Evolutionary conservation across 495 filamentous ascomycete genomes (phyloP).

Genomic region (Niebla homalea): DNA sequence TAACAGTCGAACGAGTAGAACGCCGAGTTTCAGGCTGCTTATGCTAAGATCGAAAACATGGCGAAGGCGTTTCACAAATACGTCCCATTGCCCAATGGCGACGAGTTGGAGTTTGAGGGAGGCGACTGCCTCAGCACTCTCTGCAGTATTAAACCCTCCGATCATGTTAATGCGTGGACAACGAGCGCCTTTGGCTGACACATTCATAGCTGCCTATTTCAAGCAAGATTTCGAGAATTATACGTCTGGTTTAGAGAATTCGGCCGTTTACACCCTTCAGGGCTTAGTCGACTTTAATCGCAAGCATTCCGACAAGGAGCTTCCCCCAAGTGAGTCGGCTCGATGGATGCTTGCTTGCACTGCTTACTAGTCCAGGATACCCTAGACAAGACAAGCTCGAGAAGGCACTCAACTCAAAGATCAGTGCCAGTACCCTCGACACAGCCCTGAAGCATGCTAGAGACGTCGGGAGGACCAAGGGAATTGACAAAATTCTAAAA

Average conservation of each 20-base stretch:
- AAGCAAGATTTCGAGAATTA: constrained; percentile 6
- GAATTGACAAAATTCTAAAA: constrained; percentile 2
- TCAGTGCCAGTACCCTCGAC: not conserved
- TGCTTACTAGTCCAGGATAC: constrained; percentile 2
- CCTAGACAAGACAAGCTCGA: constrained; percentile 3
- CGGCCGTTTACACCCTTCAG: constrained; percentile 7
- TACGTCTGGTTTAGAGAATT: constrained; percentile 5
- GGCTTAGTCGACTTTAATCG: constrained; percentile 12
- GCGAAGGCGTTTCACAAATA: constrained; percentile 4
- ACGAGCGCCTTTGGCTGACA: too few relatives aligned
- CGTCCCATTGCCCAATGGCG: constrained; percentile 1
- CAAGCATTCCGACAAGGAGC: constrained; percentile 12
- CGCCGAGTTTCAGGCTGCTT: not conserved
- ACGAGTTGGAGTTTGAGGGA: too few relatives aligned
- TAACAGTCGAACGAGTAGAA: not conserved
- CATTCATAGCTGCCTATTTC: constrained; percentile 5
- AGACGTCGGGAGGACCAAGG: not conserved
- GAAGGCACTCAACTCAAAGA: constrained; percentile 5
- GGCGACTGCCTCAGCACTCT: too few relatives aligned
- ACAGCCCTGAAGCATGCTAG: not conserved
- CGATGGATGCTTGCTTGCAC: not conserved
- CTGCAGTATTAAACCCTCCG: too few relatives aligned
- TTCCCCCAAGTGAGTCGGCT: constrained; percentile 13
- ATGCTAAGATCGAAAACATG: not conserved
- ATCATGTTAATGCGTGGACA: too few relatives aligned